A percentile compares a stretch with the other conserved stretches of the same genome.
Evolutionary conservation across 306 rosid genomes (phyloP).

Genomic region (Quercus parvula): DNA sequence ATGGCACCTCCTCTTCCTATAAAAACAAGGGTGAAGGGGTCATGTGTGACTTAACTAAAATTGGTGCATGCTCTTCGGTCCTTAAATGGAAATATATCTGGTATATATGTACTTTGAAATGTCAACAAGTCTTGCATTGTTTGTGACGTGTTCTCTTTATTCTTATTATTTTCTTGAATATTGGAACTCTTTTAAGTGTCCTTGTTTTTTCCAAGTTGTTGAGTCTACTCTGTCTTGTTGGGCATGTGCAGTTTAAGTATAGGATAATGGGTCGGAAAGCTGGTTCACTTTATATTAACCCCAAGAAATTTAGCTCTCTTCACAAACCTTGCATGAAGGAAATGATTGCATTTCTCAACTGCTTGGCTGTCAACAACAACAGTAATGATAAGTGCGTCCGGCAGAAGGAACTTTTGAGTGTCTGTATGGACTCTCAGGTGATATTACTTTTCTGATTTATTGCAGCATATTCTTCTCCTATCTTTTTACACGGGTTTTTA

Average conservation of each 20-base stretch:
- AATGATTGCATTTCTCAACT: conserved; percentile 69
- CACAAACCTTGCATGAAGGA: conserved; percentile 94
- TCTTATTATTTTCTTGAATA: neutral
- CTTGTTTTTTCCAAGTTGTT: neutral
- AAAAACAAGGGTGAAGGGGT: too few relatives aligned
- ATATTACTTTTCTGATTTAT: conserved; percentile 9
- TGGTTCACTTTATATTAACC: conserved; percentile 58
- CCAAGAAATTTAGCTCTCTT: conserved; percentile 69
- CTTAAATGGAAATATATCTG: neutral
- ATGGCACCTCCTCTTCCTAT: too few relatives aligned
- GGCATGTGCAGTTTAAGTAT: conserved; percentile 13
- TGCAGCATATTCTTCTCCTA: conserved; percentile 8
- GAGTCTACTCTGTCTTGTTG: neutral
- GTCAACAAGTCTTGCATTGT: neutral
- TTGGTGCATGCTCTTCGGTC: neutral
- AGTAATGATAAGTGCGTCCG: conserved; percentile 40
- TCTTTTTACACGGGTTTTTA: neutral
- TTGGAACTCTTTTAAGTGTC: neutral
- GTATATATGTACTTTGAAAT: neutral
- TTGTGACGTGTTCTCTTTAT: neutral
- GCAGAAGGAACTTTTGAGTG: conserved; percentile 56
- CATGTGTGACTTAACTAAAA: too few relatives aligned
- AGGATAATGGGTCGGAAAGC: conserved; percentile 80
- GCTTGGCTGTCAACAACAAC: conserved; percentile 52
- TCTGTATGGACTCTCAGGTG: conserved; percentile 84